Conservation (phyloP, 176 grass and related monocot species). For the Alopecurus myosuroides region DNA sequence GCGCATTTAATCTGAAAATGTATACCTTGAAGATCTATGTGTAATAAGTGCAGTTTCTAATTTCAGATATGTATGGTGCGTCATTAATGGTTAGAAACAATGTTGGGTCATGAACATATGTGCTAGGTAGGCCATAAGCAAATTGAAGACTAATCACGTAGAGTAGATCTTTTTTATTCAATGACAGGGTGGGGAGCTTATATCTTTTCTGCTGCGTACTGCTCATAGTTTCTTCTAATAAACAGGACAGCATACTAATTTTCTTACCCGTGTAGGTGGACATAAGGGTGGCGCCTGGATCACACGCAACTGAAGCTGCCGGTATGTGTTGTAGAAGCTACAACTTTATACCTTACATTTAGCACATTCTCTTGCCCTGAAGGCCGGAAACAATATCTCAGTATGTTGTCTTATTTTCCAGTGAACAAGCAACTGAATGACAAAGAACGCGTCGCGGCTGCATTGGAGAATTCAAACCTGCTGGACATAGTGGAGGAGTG, state of each 20-base stretch:
- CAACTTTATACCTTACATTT: background rate
- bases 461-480: constrained; percentile 73
- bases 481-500: constrained; percentile 74
- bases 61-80: background rate
- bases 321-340: constrained; percentile 26
- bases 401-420: constrained; percentile 25
- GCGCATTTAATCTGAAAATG: background rate
- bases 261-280: constrained; percentile 56
- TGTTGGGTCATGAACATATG: background rate
- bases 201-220: background rate
- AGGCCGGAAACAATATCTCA: constrained; percentile 26
- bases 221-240: background rate
- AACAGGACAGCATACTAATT: background rate
- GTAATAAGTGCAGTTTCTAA: background rate
- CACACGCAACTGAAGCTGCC: constrained; percentile 83
- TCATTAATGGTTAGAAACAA: constrained; percentile 2
- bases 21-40: background rate
- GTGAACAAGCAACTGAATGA: constrained; percentile 98
- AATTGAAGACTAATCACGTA: background rate
- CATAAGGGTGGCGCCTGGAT: constrained; percentile 78
- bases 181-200: background rate
- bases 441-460: constrained; percentile 88
- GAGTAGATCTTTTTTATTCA: background rate
- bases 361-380: background rate
- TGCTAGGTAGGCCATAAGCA: background rate